Conservation (phyloP, 148 eudicot genomes). For the Persicaria maculosa region DNA sequence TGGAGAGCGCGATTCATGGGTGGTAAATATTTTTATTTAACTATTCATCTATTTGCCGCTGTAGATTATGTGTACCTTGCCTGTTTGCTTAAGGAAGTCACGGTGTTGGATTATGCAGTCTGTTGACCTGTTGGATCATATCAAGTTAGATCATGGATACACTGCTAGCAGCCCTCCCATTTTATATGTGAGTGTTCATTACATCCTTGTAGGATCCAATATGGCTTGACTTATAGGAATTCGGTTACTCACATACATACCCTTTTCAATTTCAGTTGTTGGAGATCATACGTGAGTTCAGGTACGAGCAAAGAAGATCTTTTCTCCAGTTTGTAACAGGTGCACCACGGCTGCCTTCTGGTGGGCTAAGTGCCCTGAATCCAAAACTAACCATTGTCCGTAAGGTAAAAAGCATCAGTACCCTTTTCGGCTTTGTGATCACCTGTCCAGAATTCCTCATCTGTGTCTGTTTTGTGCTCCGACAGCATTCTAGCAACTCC, state of each 20-base stretch:
- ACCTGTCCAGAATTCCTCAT: conserved; percentile 1
- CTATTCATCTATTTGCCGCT: neutral
- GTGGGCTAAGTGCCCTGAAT: conserved; percentile 87
- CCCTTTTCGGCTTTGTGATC: neutral
- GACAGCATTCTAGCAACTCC: conserved; percentile 52
- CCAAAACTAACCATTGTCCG: conserved; percentile 93
- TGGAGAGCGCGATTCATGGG: conserved; percentile 80
- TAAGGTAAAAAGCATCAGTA: conserved; percentile 41
- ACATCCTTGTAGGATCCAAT: neutral
- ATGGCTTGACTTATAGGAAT: neutral
- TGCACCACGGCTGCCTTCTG: conserved; percentile 86
- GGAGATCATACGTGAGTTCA: conserved; percentile 72
- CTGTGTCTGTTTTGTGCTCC: conserved; percentile 11
- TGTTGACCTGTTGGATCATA: conserved; percentile 66
- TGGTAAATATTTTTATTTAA: conserved; percentile 37
- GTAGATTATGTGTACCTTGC: neutral
- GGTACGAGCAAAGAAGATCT: conserved; percentile 59
- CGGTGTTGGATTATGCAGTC: conserved; percentile 40
- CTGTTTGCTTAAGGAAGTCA: neutral
- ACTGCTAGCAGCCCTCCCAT: conserved; percentile 82
- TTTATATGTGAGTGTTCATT: conserved; percentile 40
- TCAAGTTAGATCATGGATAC: conserved; percentile 95
- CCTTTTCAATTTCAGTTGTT: conserved; percentile 44
- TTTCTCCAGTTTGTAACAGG: conserved; percentile 95
- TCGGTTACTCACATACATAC: neutral